A percentile compares a stretch with the other conserved stretches of the same genome.
Evolutionary conservation across 495 filamentous ascomycete species (phyloP).

Genomic region (Xylaria intraflava): DNA sequence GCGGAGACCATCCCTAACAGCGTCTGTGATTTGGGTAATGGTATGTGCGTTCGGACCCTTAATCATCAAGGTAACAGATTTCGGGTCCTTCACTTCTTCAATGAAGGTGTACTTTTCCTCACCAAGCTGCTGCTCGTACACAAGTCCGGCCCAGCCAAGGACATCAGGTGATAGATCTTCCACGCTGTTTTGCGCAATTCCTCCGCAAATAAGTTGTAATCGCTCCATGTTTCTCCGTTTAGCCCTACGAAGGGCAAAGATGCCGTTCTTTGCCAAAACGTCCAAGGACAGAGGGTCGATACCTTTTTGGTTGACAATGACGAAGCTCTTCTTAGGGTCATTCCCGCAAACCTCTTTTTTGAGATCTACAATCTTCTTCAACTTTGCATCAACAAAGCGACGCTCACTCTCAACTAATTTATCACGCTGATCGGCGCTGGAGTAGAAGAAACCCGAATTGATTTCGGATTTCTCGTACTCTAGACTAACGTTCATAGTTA

Average conservation of each 20-base stretch:
- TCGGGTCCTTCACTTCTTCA: conserved; percentile 97
- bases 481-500: conserved; percentile 91
- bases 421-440: conserved; percentile 88
- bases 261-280: conserved; percentile 94
- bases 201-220: conserved; percentile 88
- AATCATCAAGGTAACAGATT: conserved; percentile 96
- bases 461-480: conserved; percentile 99
- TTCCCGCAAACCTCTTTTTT: conserved; percentile 97
- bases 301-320: conserved; percentile 98
- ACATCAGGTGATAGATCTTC: conserved; percentile 85
- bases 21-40: conserved; percentile 91
- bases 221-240: conserved; percentile 99
- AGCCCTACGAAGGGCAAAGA: conserved; percentile 84
- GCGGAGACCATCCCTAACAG: conserved; percentile 90
- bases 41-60: conserved; percentile 97
- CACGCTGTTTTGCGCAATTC: conserved; percentile 87
- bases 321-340: conserved; percentile 91
- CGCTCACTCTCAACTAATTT: conserved; percentile 97
- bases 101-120: conserved; percentile 99
- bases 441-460: conserved; percentile 99
- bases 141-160: conserved; percentile 91
- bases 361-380: conserved; percentile 95
- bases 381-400: conserved; percentile 90
- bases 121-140: conserved; percentile 95
- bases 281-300: conserved; percentile 95